Conservation (phyloP, 2,329 filamentous ascomycete species). For the Cladosporium phlei region DNA sequence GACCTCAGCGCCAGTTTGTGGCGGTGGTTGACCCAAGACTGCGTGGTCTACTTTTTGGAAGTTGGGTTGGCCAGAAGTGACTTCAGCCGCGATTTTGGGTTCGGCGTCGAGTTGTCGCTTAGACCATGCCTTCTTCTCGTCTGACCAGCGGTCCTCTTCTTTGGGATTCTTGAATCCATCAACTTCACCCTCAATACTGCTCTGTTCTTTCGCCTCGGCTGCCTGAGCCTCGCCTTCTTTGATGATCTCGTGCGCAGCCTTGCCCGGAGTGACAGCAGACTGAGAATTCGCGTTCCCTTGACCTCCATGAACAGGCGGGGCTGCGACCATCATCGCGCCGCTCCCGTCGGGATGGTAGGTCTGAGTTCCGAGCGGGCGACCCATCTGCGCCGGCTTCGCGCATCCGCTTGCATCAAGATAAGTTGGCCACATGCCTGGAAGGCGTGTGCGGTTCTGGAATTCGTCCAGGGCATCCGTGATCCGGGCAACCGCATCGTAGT, state of each 20-base stretch:
- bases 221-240: slow-evolving; percentile 1
- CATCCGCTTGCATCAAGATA: slow-evolving; percentile 75
- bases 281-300: not conserved
- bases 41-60: not conserved
- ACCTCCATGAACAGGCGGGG: slow-evolving; percentile 10
- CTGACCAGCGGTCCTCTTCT: slow-evolving; percentile 8
- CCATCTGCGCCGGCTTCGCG: slow-evolving; percentile 42
- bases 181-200: not conserved
- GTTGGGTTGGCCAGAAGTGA: not conserved
- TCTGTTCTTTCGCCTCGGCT: slow-evolving; percentile 8
- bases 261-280: not conserved
- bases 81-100: not conserved
- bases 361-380: slow-evolving; percentile 4
- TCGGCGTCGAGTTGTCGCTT: slow-evolving; percentile 14
- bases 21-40: not conserved
- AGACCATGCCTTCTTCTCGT: slow-evolving; percentile 3
- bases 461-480: slow-evolving; percentile 76
- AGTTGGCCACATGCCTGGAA: slow-evolving; percentile 78
- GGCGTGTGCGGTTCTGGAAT: slow-evolving; percentile 63
- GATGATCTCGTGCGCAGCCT: slow-evolving; percentile 3
- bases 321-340: slow-evolving; percentile 19
- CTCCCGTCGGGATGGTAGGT: slow-evolving; percentile 18
- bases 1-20: slow-evolving; percentile 14
- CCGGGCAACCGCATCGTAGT: slow-evolving; percentile 84
- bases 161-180: slow-evolving; percentile 4